These are phyloP conservation scores for Globisporangium megalacanthum DNA, from an alignment of 352 stramenopile species.

Conservation along the genomic window DNA sequence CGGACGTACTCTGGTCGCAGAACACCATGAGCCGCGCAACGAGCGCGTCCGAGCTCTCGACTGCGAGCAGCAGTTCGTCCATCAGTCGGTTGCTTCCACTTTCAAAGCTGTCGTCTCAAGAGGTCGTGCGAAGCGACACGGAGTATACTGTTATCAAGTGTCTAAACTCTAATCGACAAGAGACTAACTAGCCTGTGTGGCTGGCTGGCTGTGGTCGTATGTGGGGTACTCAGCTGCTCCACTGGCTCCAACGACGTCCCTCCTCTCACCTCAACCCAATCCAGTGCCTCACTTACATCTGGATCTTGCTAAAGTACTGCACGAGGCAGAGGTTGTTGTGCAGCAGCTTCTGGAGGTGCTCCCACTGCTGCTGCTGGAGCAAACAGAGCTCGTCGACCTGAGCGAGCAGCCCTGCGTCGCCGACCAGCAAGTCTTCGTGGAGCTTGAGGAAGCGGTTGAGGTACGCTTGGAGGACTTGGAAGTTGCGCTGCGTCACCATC, in stretches of 20 bases:
- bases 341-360: slow-evolving; percentile 73
- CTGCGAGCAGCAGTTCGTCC: slow-evolving; percentile 35
- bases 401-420: slow-evolving; percentile 40
- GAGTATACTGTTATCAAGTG: too few species aligned
- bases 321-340: slow-evolving; percentile 86
- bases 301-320: slow-evolving; percentile 86
- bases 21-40: slow-evolving; percentile 33
- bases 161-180: too few species aligned
- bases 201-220: too few species aligned
- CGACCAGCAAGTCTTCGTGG: slow-evolving; percentile 69
- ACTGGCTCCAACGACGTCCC: too few species aligned
- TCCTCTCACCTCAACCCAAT: too few species aligned
- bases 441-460: slow-evolving; percentile 85
- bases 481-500: slow-evolving; percentile 53
- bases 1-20: slow-evolving; percentile 25
- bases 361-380: slow-evolving; percentile 72
- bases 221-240: too few species aligned
- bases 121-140: too few species aligned
- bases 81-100: slow-evolving; percentile 11
- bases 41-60: slow-evolving; percentile 38
- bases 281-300: slow-evolving; percentile 47
- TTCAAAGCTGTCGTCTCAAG: background rate
- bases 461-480: slow-evolving; percentile 82
- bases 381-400: slow-evolving; percentile 49
- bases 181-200: too few species aligned